Percentiles rank a stretch among this genome's conserved stretches.
Conservation (phyloP, 1,284 basidiomycete genomes). For the Moesziomyces sp. region DNA sequence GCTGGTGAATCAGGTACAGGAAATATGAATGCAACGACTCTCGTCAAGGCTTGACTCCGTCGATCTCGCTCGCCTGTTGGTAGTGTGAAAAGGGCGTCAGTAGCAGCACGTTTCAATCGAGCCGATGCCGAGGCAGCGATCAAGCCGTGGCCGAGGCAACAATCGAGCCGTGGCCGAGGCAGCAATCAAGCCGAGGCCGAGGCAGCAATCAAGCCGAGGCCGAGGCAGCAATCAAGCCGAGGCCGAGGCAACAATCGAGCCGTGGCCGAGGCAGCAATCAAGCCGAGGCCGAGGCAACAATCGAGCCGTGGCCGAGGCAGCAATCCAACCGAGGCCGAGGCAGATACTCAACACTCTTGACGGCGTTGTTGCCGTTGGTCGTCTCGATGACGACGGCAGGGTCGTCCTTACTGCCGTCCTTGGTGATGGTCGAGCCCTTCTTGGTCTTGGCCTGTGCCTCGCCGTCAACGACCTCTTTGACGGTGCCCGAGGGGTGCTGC, state of each 20-base stretch:
- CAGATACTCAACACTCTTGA: conserved; percentile 45
- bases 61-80: conserved; percentile 45
- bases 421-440: conserved; percentile 49
- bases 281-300: not conserved
- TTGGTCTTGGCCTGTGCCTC: conserved; percentile 51
- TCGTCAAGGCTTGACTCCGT: conserved; percentile 49
- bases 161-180: too few relatives aligned
- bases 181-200: too few relatives aligned
- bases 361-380: conserved; percentile 39
- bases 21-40: not conserved
- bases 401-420: conserved; percentile 45
- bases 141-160: too few relatives aligned
- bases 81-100: not conserved
- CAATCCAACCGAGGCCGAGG: too few relatives aligned
- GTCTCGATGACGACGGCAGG: conserved; percentile 54
- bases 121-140: not conserved
- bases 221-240: too few relatives aligned
- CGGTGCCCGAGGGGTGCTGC: conserved; percentile 49
- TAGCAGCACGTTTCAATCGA: not conserved
- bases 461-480: conserved; percentile 53
- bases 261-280: not conserved
- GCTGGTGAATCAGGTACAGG: conserved; percentile 43
- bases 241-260: not conserved
- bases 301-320: not conserved
- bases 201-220: too few relatives aligned